Percentiles rank a stretch among this genome's conserved stretches.
Conservation (phyloP, 768 basidiomycete genomes). For the Mycena kentingensis region DNA sequence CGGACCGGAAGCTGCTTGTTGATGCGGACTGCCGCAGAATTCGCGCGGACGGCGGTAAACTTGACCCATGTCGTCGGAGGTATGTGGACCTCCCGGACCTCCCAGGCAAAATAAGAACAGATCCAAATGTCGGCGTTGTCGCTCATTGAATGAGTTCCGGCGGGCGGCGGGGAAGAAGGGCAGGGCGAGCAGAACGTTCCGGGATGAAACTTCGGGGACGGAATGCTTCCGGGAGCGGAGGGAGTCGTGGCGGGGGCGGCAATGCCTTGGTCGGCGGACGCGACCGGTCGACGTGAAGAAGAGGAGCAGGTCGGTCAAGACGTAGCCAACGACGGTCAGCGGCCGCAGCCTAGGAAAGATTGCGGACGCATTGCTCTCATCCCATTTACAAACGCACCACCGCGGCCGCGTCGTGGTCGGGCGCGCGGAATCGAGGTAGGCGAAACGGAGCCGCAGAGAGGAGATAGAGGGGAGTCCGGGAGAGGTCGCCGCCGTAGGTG, state of each 20-base stretch:
- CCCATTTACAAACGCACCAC: conserved; percentile 8
- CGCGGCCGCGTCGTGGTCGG: conserved; percentile 15
- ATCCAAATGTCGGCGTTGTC: conserved; percentile 79
- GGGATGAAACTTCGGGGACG: conserved; percentile 78
- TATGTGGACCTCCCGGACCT: conserved; percentile 39
- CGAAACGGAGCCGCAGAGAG: conserved; percentile 16
- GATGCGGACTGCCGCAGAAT: conserved; percentile 73
- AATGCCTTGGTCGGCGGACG: conserved; percentile 84
- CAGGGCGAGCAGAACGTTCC: conserved; percentile 80
- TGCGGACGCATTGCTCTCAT: conserved; percentile 52
- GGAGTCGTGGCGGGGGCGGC: conserved; percentile 75
- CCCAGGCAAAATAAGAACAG: conserved; percentile 58
- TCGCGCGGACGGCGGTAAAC: conserved; percentile 66
- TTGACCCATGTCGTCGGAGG: conserved; percentile 68
- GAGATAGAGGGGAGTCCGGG: conserved; percentile 50
- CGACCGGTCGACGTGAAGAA: conserved; percentile 70
- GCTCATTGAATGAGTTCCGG: conserved; percentile 90
- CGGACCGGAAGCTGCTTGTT: conserved; percentile 82
- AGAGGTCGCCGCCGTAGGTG: conserved; percentile 64
- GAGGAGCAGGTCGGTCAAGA: conserved; percentile 61
- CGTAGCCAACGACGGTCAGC: conserved; percentile 62
- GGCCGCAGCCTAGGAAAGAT: conserved; percentile 69
- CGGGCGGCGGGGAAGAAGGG: conserved; percentile 90
- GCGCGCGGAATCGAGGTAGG: conserved; percentile 12
- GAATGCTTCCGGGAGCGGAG: conserved; percentile 73